Evolutionary conservation across 352 stramenopile species (phyloP), one percentile per base, ranked within the genome.

Genomic region (Phytophthora nicotianae): DNA sequence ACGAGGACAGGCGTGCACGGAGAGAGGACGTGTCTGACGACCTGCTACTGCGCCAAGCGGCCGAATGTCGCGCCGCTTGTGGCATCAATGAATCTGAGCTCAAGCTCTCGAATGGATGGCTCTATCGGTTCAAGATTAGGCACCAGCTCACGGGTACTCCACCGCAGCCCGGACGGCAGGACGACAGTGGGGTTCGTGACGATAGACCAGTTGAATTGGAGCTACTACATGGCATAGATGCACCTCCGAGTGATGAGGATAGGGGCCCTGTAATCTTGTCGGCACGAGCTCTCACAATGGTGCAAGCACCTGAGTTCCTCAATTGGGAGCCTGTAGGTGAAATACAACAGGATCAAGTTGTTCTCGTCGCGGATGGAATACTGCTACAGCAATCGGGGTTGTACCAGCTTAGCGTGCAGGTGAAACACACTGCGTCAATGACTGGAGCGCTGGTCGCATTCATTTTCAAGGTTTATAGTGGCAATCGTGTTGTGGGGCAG

Each of bases 71-170:
- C 16, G 70, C 42, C 6, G 58, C 62, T 11, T 71, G 68, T 33
- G 68, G 70, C 19, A 82, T 82, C 41, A 27, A 29, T 24, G 63
- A 68, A 14, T 26, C 58, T 16, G 52, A 72, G 43, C 70, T 82
- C 56, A 77, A 77, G 63, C 68, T 82, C 20, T 79, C 70, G 35
- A 82, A 82, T 51, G 74, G 74, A 5, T 82, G 74, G 74, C 58
- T 82, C 42, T 68, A 82, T 55, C 75, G 67, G 13, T 82, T 82
- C 40, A 82, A 82, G 54, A 69, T 62, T 26, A 58, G 70, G 1
- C 71, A 79, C 50, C 47, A 65, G 37, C 58, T 76, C 11, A 47
- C 33, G 21, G 40, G 16, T 4, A 26, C 45, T 19, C 40, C 52
- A 17, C 19, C 53, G 17, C 43, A 59, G 21, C 8, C 32, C 10